Percentiles rank a stretch among this genome's conserved stretches.
Evolutionary conservation across 345 rosid genomes (phyloP).

Genomic region (Salix arbutifolia): DNA sequence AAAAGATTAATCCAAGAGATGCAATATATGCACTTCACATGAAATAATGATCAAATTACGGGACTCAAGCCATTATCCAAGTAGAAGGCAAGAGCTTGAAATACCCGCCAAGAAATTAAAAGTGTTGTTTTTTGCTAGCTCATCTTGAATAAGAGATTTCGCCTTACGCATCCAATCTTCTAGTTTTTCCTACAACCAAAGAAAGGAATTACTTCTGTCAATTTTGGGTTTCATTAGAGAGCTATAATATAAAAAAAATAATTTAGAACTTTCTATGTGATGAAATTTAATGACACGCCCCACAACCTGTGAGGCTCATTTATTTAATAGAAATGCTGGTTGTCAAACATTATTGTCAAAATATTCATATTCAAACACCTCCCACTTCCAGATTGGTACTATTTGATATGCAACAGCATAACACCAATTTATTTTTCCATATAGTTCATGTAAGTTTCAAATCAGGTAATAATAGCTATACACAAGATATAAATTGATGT

Average conservation of each 20-base stretch:
- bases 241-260: background rate
- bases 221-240: background rate
- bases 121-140: conserved; percentile 37
- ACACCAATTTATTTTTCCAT: background rate
- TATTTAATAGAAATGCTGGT: too few species aligned
- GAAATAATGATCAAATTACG: background rate
- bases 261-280: background rate
- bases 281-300: too few species aligned
- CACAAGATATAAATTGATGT: background rate
- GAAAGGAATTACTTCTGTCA: background rate
- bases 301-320: too few species aligned
- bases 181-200: conserved; percentile 69
- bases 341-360: background rate
- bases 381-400: background rate
- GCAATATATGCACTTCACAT: background rate
- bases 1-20: too few species aligned
- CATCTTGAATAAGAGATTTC: conserved; percentile 63
- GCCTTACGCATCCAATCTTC: conserved; percentile 85
- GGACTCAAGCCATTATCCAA: background rate
- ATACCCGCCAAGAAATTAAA: conserved; percentile 60
- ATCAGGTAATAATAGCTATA: background rate
- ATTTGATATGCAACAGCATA: background rate
- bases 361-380: background rate
- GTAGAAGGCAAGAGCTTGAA: conserved; percentile 5
- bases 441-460: background rate